phyloP scores from a whole-genome alignment of 371 early-diverging fungal genomes.

The Mortierella sp. region DNA sequence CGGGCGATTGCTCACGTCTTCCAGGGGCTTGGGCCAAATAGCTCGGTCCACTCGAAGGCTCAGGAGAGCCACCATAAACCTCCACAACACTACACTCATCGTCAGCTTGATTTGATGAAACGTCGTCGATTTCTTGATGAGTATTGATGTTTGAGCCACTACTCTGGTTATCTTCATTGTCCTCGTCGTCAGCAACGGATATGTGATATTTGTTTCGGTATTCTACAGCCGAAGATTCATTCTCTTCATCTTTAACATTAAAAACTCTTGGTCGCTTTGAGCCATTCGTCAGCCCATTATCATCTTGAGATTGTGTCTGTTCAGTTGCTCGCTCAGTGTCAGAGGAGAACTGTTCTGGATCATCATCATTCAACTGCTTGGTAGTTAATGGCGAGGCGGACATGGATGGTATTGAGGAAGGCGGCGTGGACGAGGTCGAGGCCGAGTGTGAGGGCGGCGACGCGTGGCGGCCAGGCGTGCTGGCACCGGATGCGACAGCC shows the following conservation, averaged over 20 bases:
- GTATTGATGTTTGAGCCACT: background rate
- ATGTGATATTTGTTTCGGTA: constrained; percentile 2
- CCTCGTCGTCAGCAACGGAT: constrained; percentile 32
- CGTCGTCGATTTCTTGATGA: background rate
- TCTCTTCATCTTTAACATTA: constrained; percentile 11
- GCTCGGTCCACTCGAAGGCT: background rate
- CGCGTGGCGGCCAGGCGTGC: constrained; percentile 26
- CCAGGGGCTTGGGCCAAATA: background rate
- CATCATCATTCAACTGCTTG: constrained; percentile 10
- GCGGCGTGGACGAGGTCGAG: constrained; percentile 19
- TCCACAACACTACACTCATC: constrained; percentile 24
- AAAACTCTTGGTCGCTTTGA: constrained; percentile 18
- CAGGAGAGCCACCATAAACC: constrained; percentile 21
- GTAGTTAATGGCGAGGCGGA: constrained; percentile 18
- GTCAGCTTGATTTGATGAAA: constrained; percentile 16
- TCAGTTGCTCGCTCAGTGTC: constrained; percentile 1
- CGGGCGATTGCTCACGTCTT: constrained; percentile 13
- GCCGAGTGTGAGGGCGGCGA: constrained; percentile 29
- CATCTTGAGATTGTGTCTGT: constrained; percentile 6
- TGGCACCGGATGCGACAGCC: constrained; percentile 25
- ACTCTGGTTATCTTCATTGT: constrained; percentile 6
- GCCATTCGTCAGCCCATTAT: background rate
- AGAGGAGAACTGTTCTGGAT: constrained; percentile 3
- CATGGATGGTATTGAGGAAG: constrained; percentile 29
- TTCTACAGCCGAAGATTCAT: background rate